Conservation (phyloP, 257 asterid species). For the Lavandula angustifolia region DNA sequence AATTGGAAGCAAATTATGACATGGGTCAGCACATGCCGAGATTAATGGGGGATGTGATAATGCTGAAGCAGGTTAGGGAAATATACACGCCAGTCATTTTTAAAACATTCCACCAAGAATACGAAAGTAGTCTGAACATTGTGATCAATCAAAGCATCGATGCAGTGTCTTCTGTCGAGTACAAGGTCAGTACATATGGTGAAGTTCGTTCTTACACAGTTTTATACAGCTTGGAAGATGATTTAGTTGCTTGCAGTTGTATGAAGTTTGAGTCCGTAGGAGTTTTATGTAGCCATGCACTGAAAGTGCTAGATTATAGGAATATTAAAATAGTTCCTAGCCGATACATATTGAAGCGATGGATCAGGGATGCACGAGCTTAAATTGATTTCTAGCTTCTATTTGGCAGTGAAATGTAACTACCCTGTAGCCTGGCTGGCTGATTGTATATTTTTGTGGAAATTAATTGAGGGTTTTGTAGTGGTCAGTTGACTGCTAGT, state of each 20-base stretch:
- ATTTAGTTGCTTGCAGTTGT: conserved; percentile 58
- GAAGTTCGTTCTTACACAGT: conserved; percentile 45
- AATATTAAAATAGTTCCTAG: conserved; percentile 58
- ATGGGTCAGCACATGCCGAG: conserved; percentile 55
- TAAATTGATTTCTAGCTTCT: conserved; percentile 27
- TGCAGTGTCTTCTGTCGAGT: conserved; percentile 41
- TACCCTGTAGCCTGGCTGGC: conserved; percentile 21
- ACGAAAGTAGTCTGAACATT: conserved; percentile 43
- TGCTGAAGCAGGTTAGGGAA: conserved; percentile 56
- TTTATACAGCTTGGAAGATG: conserved; percentile 44
- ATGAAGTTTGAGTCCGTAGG: conserved; percentile 62
- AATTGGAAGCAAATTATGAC: conserved; percentile 60
- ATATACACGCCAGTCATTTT: conserved; percentile 54
- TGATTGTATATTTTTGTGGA: conserved; percentile 41
- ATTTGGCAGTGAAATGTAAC: conserved; percentile 26
- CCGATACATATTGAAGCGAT: conserved; percentile 55
- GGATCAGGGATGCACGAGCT: conserved; percentile 57
- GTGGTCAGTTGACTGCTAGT: conserved; percentile 28
- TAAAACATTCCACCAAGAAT: conserved; percentile 50
- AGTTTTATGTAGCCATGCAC: conserved; percentile 62
- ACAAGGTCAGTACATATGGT: conserved; percentile 55
- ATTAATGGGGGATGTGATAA: conserved; percentile 56
- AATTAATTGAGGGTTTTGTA: conserved; percentile 21
- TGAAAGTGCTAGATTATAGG: conserved; percentile 62
- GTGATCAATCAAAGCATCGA: conserved; percentile 44